These are phyloP conservation scores for Dactylonectria estremocensis DNA, from an alignment of 2,329 filamentous ascomycete species.

Conservation along the genomic window DNA sequence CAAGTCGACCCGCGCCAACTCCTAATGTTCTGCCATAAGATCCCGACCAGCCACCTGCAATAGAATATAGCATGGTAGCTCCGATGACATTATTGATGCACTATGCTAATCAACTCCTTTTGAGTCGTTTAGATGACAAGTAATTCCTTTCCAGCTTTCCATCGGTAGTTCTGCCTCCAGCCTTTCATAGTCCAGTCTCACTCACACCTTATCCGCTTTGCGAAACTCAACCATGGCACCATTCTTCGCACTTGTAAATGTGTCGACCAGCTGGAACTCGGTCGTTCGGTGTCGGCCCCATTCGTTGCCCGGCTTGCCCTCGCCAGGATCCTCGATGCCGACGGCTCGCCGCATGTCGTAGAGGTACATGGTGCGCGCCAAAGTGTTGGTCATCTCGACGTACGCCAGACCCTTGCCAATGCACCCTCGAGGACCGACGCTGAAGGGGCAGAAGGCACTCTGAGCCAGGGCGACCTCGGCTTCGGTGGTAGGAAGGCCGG, in stretches of 20 bases:
- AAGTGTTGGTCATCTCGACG: constrained; percentile 74
- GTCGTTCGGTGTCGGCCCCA: constrained; percentile 68
- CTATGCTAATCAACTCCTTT: too few species aligned
- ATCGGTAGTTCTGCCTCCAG: constrained; percentile 11
- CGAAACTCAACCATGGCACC: constrained; percentile 78
- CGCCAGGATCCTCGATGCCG: constrained; percentile 66
- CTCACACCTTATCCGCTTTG: constrained; percentile 43
- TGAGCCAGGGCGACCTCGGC: constrained; percentile 71
- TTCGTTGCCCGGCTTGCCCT: constrained; percentile 64
- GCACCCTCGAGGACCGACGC: constrained; percentile 78
- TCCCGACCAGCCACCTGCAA: too few species aligned
- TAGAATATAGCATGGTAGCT: too few species aligned
- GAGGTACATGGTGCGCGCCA: constrained; percentile 73
- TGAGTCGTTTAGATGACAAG: too few species aligned
- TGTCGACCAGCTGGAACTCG: constrained; percentile 81
- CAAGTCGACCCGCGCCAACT: too few species aligned
- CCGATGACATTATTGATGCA: too few species aligned
- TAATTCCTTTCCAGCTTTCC: neutral
- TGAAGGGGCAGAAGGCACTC: constrained; percentile 82
- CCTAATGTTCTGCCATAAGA: too few species aligned
- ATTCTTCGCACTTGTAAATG: constrained; percentile 81
- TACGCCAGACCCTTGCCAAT: constrained; percentile 81
- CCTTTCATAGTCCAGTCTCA: neutral
- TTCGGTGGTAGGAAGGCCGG: constrained; percentile 60
- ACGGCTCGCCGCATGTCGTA: constrained; percentile 72